phyloP scores from a whole-genome alignment of 2,329 filamentous ascomycete genomes.

The Lachnellula subtilissima region DNA sequence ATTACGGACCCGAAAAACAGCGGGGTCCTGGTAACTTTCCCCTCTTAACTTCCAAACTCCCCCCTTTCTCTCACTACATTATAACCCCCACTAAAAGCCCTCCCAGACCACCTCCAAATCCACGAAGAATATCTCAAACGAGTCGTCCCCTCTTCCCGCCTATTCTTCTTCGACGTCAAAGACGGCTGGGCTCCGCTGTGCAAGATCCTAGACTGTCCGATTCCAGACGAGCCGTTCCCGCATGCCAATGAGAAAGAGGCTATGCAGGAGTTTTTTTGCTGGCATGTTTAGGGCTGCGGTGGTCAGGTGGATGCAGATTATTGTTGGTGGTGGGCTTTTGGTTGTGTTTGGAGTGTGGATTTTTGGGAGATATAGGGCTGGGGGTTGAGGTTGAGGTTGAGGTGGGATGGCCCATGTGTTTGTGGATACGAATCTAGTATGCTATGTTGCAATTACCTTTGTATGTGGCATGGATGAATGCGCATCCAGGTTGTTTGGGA shows the following conservation, averaged over 20 bases:
- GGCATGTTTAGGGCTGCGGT: constrained; percentile 2
- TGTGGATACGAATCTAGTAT: too few relatives aligned
- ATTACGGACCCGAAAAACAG: too few relatives aligned
- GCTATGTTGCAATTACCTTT: too few relatives aligned
- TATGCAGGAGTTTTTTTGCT: constrained; percentile 10
- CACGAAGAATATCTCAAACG: constrained; percentile 13
- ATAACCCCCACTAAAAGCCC: too few relatives aligned
- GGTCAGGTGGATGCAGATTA: constrained; percentile 7
- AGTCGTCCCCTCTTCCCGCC: constrained; percentile 7
- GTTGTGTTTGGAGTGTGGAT: not conserved
- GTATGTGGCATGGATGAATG: too few relatives aligned
- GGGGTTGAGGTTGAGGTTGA: too few relatives aligned
- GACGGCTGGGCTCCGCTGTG: constrained; percentile 34
- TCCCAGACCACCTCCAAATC: constrained; percentile 5
- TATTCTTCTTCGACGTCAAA: constrained; percentile 16
- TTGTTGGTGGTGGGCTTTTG: not conserved
- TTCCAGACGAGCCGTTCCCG: constrained; percentile 31
- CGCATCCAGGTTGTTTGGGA: too few relatives aligned
- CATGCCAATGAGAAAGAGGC: constrained; percentile 23
- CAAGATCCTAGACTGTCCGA: constrained; percentile 29
- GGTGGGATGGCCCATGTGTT: too few relatives aligned
- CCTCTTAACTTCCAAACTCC: not conserved
- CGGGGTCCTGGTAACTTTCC: too few relatives aligned
- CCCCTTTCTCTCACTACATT: too few relatives aligned
- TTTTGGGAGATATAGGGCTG: too few relatives aligned